These are phyloP conservation scores for Citrus sinensis DNA, from an alignment of 345 rosid species.

Conservation along the genomic window DVS_A1.0 CM039167.1:27454001-27454500, in stretches of 20 bases:
- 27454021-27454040: slow-evolving; percentile 99
- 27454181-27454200: slow-evolving; percentile 88
- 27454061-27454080: slow-evolving; percentile 87
- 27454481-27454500: slow-evolving; percentile 61
- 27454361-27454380: slow-evolving; percentile 39
- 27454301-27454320: slow-evolving; percentile 43
- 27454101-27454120: slow-evolving; percentile 90
- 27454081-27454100: slow-evolving; percentile 95
- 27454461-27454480: slow-evolving; percentile 68
- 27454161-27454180: slow-evolving; percentile 82
- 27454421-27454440: slow-evolving; percentile 67
- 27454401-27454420: slow-evolving; percentile 55
- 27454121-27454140: slow-evolving; percentile 95
- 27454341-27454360: slow-evolving; percentile 50
- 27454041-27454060: slow-evolving; percentile 97
- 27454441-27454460: slow-evolving; percentile 77
- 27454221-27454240: slow-evolving; percentile 77
- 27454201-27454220: slow-evolving; percentile 65
- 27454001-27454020: slow-evolving; percentile 88
- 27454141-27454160: slow-evolving; percentile 94
- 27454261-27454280: slow-evolving; percentile 49
- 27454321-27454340: slow-evolving; percentile 18
- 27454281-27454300: slow-evolving; percentile 44
- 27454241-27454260: slow-evolving; percentile 63
- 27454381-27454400: slow-evolving; percentile 46